phyloP scores from a whole-genome alignment of 495 filamentous ascomycete genomes.

The Terfezia boudieri region DNA sequence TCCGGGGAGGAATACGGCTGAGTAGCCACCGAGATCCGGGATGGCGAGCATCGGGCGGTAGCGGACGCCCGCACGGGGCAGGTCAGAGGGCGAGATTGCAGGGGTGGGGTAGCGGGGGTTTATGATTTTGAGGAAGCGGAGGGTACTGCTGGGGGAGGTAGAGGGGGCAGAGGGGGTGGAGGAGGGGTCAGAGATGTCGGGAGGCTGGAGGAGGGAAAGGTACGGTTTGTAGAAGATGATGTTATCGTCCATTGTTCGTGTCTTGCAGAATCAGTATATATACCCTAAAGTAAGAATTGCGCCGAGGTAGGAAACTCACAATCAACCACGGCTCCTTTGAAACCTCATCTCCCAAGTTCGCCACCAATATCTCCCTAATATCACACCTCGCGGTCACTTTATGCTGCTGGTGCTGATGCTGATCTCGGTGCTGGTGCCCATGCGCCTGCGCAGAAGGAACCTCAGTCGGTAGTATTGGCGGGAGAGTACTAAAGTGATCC shows the following conservation, averaged over 20 bases:
- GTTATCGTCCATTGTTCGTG: constrained; percentile 44
- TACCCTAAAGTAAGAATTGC: too few species aligned
- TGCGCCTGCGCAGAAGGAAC: constrained; percentile 20
- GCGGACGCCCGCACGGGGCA: constrained; percentile 22
- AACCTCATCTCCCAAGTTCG: constrained; percentile 58
- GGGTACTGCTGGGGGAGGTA: neutral
- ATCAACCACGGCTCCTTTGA: constrained; percentile 56
- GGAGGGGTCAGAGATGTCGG: too few species aligned
- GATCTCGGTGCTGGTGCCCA: constrained; percentile 1
- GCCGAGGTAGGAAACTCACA: constrained; percentile 32
- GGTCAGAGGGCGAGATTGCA: constrained; percentile 6
- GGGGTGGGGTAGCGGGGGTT: constrained; percentile 33
- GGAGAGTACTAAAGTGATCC: constrained; percentile 54
- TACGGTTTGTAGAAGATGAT: constrained; percentile 73
- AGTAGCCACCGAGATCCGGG: constrained; percentile 47
- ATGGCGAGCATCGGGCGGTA: constrained; percentile 37
- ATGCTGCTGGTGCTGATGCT: constrained; percentile 4
- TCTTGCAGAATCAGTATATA: neutral
- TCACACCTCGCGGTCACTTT: constrained; percentile 44
- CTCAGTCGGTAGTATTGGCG: constrained; percentile 49
- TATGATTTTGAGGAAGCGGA: constrained; percentile 57
- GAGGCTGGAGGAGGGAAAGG: constrained; percentile 16
- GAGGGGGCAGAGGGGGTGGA: too few species aligned
- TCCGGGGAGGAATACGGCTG: constrained; percentile 61
- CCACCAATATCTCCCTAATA: constrained; percentile 54